These are phyloP conservation scores for Diospyros lotus DNA, from an alignment of 148 eudicot species.

Conservation along the genomic window DNA sequence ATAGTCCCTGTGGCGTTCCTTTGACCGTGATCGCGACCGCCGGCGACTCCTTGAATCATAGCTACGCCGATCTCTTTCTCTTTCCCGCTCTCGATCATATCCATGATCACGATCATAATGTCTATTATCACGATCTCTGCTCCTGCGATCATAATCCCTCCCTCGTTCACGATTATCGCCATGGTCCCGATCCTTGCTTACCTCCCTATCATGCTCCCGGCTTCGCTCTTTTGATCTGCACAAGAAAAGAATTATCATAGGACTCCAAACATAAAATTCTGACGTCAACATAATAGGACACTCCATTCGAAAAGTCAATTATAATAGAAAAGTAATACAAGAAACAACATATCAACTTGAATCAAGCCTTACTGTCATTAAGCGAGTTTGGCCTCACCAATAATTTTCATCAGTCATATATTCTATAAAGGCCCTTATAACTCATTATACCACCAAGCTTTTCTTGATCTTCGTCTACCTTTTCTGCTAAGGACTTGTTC, in stretches of 20 bases:
- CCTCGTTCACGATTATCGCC: slow-evolving; percentile 55
- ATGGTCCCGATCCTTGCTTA: slow-evolving; percentile 63
- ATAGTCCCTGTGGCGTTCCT: slow-evolving; percentile 74
- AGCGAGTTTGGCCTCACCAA: no score
- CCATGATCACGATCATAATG: slow-evolving; percentile 55
- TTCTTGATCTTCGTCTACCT: no score
- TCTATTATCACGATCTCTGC: slow-evolving; percentile 74
- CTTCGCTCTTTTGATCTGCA: slow-evolving; percentile 80
- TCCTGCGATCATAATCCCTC: slow-evolving; percentile 63
- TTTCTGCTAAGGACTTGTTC: no score
- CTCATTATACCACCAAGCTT: no score
- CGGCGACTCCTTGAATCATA: slow-evolving; percentile 75
- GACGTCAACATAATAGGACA: background rate
- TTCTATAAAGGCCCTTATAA: no score
- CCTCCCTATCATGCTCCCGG: slow-evolving; percentile 56
- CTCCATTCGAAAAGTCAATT: background rate
- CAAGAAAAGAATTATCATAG: background rate
- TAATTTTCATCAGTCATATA: no score
- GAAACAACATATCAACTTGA: no score
- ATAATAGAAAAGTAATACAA: no score
- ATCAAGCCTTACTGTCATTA: no score
- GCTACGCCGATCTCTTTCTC: slow-evolving; percentile 69
- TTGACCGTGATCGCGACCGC: slow-evolving; percentile 85
- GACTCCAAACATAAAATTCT: background rate
- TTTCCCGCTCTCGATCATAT: slow-evolving; percentile 51